phyloP scores from a whole-genome alignment of 2,329 filamentous ascomycete genomes.

The Xylariaceae sp. region DNA sequence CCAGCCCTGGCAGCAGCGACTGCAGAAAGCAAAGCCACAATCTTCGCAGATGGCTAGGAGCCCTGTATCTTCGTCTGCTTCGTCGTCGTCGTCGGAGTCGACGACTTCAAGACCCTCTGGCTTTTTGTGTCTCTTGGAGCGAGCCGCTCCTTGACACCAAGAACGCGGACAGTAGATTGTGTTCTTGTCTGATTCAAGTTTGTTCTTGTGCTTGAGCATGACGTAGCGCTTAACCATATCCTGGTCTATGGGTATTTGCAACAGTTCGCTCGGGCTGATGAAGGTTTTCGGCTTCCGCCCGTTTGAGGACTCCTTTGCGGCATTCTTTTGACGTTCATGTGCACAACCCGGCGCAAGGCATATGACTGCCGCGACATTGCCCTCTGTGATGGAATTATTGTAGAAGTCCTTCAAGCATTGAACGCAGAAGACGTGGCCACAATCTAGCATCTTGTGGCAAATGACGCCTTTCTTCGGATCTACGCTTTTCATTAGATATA shows the following conservation, averaged over 20 bases:
- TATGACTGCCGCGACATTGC: conserved; percentile 70
- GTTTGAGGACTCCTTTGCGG: conserved; percentile 30
- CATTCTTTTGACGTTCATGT: conserved; percentile 46
- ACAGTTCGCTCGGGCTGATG: conserved; percentile 76
- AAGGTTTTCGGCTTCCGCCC: conserved; percentile 60
- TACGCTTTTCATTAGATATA: conserved; percentile 27
- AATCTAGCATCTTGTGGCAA: conserved; percentile 78
- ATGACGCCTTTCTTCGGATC: conserved; percentile 83
- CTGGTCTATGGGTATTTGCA: conserved; percentile 66
- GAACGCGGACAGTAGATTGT: conserved; percentile 88
- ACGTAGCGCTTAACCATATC: conserved; percentile 80
- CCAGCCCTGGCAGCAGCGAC: conserved; percentile 67
- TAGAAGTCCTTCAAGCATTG: conserved; percentile 88
- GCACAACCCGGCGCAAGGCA: conserved; percentile 78
- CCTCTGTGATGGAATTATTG: conserved; percentile 78
- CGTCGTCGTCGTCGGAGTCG: conserved; percentile 52
- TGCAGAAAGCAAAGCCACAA: conserved; percentile 85
- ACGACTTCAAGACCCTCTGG: conserved; percentile 59
- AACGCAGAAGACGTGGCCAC: conserved; percentile 86
- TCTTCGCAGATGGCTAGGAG: conserved; percentile 81
- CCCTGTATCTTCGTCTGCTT: conserved; percentile 44
- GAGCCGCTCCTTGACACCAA: conserved; percentile 88
- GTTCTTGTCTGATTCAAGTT: conserved; percentile 83
- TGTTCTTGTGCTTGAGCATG: conserved; percentile 83
- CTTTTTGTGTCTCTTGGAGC: conserved; percentile 67